Base-by-base conservation (phyloP, 345 rosid genomes). In the Aquilaria yunnanensis region DNA sequence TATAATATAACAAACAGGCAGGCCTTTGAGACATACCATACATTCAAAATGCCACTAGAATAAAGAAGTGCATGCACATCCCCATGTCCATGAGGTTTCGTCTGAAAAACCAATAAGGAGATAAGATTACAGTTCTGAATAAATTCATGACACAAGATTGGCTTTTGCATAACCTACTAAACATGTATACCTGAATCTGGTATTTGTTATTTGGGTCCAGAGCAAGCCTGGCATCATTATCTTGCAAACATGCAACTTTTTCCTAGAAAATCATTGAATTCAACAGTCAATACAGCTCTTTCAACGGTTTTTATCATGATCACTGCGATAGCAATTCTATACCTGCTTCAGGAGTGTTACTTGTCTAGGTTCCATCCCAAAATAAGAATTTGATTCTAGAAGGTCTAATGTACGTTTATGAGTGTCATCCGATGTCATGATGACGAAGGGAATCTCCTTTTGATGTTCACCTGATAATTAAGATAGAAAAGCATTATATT, bases 11-110 rank as follows among this genome's bases (percentile, higher is more conserved):
- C 5, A 60, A 33, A 72, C 56, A 52, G 14, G 54, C 32, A 70
- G 62, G 70, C 33, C 51, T 57, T 57, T 49, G 56, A 61, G 47
- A 29, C 64, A 31, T 82, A 88, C 97, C 97, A 94, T 71, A 50
- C 69, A 37, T 80, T 75, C 60, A 94, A 83, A 74, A 86, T 77
- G 61, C 99, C 99, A 58, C 96, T 85, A 47, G 97, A 78, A 81
- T 85, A 84, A 64, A 90, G 91, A 70, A 94, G 96, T 14, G 93
- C 75, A 74, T 94, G 97, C 52, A 90, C 97, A 75, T 94, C 96
- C 16, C 97, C 99, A 63, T 94, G 99, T 70, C 99, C 99, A 77
- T 94, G 96, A 67, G 97, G 99, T 70, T 94, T 94, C 32, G 96
- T 94, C 99, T 94, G 60, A 11, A 75, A 54, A 69, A 67, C 14